phyloP scores from a whole-genome alignment of 768 basidiomycete species.

The Saitozyma sp. region DNA sequence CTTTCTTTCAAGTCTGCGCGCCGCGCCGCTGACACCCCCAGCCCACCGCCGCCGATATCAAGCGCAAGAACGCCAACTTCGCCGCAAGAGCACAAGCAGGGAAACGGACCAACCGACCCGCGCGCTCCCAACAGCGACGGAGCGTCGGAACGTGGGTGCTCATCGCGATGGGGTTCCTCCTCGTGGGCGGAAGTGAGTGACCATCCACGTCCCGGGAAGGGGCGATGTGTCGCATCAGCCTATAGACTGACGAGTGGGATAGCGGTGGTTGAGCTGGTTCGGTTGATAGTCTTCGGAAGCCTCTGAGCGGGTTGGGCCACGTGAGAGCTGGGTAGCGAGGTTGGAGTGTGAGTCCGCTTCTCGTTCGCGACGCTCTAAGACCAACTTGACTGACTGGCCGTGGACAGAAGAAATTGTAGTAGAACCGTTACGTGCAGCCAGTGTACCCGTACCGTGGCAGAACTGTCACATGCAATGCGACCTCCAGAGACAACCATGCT shows the following conservation, averaged over 20 bases:
- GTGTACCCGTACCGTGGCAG: too few relatives aligned
- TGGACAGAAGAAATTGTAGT: too few relatives aligned
- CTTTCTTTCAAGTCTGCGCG: too few relatives aligned
- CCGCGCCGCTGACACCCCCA: constrained; percentile 2
- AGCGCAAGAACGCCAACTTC: constrained; percentile 48
- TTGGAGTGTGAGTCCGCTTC: too few relatives aligned
- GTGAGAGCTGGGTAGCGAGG: too few relatives aligned
- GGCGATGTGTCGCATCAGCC: neutral
- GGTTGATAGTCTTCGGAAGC: constrained; percentile 30
- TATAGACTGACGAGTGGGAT: constrained; percentile 1
- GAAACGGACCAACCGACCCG: constrained; percentile 37
- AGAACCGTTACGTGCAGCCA: too few relatives aligned
- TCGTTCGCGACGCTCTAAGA: too few relatives aligned
- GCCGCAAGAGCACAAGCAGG: constrained; percentile 41
- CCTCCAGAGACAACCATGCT: too few relatives aligned
- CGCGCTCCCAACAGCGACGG: constrained; percentile 27
- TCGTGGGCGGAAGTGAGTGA: constrained; percentile 46
- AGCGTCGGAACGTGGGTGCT: constrained; percentile 38
- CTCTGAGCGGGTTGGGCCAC: constrained; percentile 6
- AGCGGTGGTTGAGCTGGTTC: constrained; percentile 41
- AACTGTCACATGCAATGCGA: too few relatives aligned
- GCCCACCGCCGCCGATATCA: constrained; percentile 47
- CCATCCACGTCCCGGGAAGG: neutral
- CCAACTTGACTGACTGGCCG: too few relatives aligned
- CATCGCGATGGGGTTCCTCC: constrained; percentile 42